Conservation (phyloP, 108 stramenopile species). For the Craspedostauros australis region DNA sequence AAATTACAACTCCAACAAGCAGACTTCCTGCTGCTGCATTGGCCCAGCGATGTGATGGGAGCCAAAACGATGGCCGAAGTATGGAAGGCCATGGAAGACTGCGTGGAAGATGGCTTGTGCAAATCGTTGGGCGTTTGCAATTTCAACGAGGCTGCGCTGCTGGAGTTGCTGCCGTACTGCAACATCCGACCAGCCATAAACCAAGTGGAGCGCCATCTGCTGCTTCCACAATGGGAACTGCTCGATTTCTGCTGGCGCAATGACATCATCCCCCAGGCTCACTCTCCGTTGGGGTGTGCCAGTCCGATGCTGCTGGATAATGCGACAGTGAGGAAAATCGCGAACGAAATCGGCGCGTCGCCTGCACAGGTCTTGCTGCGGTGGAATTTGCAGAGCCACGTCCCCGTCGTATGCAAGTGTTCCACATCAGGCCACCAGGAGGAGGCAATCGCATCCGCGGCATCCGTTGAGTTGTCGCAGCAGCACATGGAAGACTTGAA, state of each 20-base stretch:
- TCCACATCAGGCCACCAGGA: constrained; percentile 28
- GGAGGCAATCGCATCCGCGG: constrained; percentile 20
- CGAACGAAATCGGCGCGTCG: constrained; percentile 27
- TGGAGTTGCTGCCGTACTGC: constrained; percentile 29
- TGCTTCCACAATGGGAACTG: constrained; percentile 53
- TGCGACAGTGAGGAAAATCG: constrained; percentile 4
- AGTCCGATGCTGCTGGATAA: constrained; percentile 21
- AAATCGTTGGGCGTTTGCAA: constrained; percentile 71
- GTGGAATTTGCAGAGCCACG: constrained; percentile 74
- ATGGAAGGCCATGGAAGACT: constrained; percentile 73
- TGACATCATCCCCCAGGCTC: constrained; percentile 57
- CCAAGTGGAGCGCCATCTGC: constrained; percentile 83
- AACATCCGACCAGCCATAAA: constrained; percentile 58
- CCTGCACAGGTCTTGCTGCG: constrained; percentile 54
- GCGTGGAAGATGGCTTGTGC: constrained; percentile 39
- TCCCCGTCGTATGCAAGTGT: constrained; percentile 55
- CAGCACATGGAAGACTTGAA: constrained; percentile 54
- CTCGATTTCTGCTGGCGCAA: constrained; percentile 58
- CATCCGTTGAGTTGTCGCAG: constrained; percentile 13
- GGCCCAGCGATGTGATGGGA: constrained; percentile 67
- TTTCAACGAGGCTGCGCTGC: constrained; percentile 51
- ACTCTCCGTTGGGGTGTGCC: constrained; percentile 53
- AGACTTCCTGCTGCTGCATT: constrained; percentile 73
- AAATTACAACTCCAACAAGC: constrained; percentile 27
- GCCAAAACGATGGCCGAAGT: constrained; percentile 32